Evolutionary conservation across 2,329 filamentous ascomycete species (phyloP).

Genomic region (Alternaria gaisen): DNA sequence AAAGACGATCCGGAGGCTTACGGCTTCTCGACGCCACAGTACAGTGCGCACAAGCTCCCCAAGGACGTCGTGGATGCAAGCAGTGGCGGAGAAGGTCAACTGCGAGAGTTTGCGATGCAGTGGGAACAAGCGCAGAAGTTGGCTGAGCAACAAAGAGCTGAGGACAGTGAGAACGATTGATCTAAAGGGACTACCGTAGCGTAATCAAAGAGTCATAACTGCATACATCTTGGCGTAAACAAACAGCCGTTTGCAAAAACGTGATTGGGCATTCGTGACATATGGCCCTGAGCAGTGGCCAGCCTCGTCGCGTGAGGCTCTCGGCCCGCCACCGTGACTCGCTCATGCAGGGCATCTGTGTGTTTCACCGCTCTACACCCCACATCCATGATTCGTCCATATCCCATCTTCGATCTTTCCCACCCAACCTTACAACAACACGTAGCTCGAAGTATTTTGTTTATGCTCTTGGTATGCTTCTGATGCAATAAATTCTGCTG

Average conservation of each 20-base stretch:
- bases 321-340: conserved; percentile 21
- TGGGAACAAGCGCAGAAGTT: conserved; percentile 58
- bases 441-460: conserved; percentile 1
- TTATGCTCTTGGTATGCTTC: conserved; percentile 3
- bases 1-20: conserved; percentile 89
- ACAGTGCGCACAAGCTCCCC: conserved; percentile 94
- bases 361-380: conserved; percentile 26
- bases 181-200: background rate
- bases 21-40: conserved; percentile 83
- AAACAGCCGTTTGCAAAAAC: conserved; percentile 15
- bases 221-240: conserved; percentile 12
- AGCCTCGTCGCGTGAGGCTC: conserved; percentile 25
- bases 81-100: conserved; percentile 69
- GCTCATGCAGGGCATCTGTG: conserved; percentile 18
- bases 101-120: conserved; percentile 71
- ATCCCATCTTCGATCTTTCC: conserved; percentile 1
- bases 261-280: conserved; percentile 16
- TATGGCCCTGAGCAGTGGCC: conserved; percentile 4
- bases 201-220: conserved; percentile 6
- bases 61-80: conserved; percentile 85
- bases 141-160: conserved; percentile 52
- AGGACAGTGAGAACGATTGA: conserved; percentile 51
- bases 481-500: conserved; percentile 12
- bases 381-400: conserved; percentile 24
- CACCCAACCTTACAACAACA: conserved; percentile 14